These are phyloP conservation scores for Nakazawaea wickerhamii DNA, from an alignment of 805 yeast genomes.

Conservation along the genomic window DNA sequence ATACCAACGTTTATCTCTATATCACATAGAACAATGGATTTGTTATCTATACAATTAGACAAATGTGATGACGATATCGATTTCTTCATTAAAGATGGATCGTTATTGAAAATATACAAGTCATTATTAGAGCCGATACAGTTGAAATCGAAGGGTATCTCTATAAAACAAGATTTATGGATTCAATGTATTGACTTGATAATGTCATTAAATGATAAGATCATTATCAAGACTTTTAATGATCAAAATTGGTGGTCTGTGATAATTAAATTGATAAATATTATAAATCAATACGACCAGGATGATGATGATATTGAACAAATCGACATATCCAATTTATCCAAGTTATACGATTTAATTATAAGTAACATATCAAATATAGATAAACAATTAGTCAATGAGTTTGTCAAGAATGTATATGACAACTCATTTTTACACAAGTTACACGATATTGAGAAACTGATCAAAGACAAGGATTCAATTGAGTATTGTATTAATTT, in stretches of 20 bases:
- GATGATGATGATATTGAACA: conserved; percentile 32
- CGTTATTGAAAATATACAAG: conserved; percentile 38
- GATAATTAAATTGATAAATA: conserved; percentile 34
- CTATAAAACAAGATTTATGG: conserved; percentile 44
- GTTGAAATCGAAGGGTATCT: conserved; percentile 33
- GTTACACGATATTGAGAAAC: conserved; percentile 48
- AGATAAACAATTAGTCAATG: conserved; percentile 29
- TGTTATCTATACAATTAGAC: conserved; percentile 34
- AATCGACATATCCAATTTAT: conserved; percentile 41
- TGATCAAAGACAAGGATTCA: neutral
- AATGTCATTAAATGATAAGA: conserved; percentile 27
- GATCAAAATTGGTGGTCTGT: conserved; percentile 31
- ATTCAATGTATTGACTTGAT: conserved; percentile 40
- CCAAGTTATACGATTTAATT: conserved; percentile 33
- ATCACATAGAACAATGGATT: conserved; percentile 40
- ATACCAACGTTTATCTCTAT: conserved; percentile 63
- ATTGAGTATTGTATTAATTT: conserved; percentile 9
- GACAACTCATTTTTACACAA: conserved; percentile 53
- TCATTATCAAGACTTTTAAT: conserved; percentile 22
- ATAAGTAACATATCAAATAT: conserved; percentile 32
- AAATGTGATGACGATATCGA: conserved; percentile 25
- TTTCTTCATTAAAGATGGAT: conserved; percentile 37
- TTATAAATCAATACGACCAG: conserved; percentile 32
- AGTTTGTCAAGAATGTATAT: conserved; percentile 48
- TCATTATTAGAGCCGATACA: conserved; percentile 50